Conservation (phyloP, 2,329 filamentous ascomycete species). For the Cyclaneusma minus region DNA sequence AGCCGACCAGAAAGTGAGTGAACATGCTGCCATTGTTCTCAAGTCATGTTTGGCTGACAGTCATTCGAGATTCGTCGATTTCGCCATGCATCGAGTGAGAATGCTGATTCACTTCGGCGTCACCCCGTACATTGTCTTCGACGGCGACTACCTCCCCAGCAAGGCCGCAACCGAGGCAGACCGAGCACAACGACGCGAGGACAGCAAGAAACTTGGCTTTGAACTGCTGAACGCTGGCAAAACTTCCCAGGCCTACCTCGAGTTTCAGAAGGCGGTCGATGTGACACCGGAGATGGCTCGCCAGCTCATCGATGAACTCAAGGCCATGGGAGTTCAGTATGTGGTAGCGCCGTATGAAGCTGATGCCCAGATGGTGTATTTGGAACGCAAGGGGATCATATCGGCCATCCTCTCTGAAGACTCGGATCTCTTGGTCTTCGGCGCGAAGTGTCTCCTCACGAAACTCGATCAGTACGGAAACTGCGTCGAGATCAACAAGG, state of each 20-base stretch:
- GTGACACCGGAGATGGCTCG: conserved; percentile 94
- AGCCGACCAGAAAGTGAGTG: conserved; percentile 70
- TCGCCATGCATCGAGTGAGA: conserved; percentile 74
- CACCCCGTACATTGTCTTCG: conserved; percentile 90
- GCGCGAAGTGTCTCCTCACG: conserved; percentile 76
- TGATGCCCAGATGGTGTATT: conserved; percentile 88
- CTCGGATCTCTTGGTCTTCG: conserved; percentile 90
- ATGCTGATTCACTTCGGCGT: conserved; percentile 93
- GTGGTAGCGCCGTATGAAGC: conserved; percentile 95
- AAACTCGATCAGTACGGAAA: conserved; percentile 91
- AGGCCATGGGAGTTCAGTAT: conserved; percentile 64
- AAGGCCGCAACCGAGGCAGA: conserved; percentile 77
- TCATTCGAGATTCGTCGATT: conserved; percentile 65
- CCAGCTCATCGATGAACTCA: conserved; percentile 80
- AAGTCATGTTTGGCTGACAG: conserved; percentile 7
- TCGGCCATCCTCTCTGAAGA: conserved; percentile 88
- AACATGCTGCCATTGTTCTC: conserved; percentile 3
- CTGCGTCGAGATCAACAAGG: conserved; percentile 80
- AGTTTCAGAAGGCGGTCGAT: conserved; percentile 91
- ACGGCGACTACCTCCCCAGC: conserved; percentile 88
- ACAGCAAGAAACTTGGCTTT: conserved; percentile 59
- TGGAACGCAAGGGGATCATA: conserved; percentile 74
- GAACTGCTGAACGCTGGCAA: conserved; percentile 75
- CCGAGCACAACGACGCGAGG: conserved; percentile 58
- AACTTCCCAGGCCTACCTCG: conserved; percentile 60